Percentiles rank a stretch among this genome's conserved stretches.
These are phyloP conservation scores for Colletotrichum neosansevieriae DNA, from an alignment of 2,329 filamentous ascomycete genomes.

Conservation along the genomic window DNA sequence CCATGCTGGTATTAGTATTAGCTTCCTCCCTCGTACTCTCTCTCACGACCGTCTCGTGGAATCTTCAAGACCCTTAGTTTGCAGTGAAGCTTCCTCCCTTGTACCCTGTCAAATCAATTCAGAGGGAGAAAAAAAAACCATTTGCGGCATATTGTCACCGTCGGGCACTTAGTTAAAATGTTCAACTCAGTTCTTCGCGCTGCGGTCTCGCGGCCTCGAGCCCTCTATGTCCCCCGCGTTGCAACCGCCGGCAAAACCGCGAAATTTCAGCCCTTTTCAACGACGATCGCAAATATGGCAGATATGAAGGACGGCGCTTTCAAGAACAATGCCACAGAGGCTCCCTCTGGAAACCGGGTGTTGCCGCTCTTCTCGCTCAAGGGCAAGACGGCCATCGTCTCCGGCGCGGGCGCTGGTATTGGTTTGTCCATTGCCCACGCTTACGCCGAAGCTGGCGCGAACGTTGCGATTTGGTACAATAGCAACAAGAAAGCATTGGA, in stretches of 20 bases:
- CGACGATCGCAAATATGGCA: slow-evolving; percentile 48
- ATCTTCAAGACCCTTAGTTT: slow-evolving; percentile 27
- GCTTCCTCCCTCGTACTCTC: slow-evolving; percentile 24
- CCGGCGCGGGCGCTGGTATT: slow-evolving; percentile 75
- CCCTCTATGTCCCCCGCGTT: slow-evolving; percentile 22
- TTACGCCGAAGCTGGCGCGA: slow-evolving; percentile 77
- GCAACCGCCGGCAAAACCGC: slow-evolving; percentile 14
- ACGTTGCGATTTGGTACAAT: slow-evolving; percentile 80
- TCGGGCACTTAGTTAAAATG: slow-evolving; percentile 32
- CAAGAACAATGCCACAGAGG: slow-evolving; percentile 66
- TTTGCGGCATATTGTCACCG: slow-evolving; percentile 33
- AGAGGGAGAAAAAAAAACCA: slow-evolving; percentile 8
- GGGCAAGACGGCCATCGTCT: slow-evolving; percentile 77
- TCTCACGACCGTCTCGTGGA: slow-evolving; percentile 20
- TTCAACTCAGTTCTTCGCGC: slow-evolving; percentile 34
- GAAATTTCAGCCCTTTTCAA: slow-evolving; percentile 36
- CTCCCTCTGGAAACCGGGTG: slow-evolving; percentile 63
- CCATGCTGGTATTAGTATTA: slow-evolving; percentile 35
- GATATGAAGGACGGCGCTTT: slow-evolving; percentile 64
- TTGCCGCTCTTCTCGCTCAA: slow-evolving; percentile 77
- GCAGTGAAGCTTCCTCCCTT: slow-evolving; percentile 35
- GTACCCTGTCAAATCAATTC: slow-evolving; percentile 30
- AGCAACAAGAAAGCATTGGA: slow-evolving; percentile 73
- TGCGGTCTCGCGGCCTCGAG: slow-evolving; percentile 33
- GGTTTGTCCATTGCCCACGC: slow-evolving; percentile 73